Percentiles rank a stretch among this genome's conserved stretches.
Evolutionary conservation across 495 filamentous ascomycete genomes (phyloP).

Genomic region (Podospora pseudocomata): DNA sequence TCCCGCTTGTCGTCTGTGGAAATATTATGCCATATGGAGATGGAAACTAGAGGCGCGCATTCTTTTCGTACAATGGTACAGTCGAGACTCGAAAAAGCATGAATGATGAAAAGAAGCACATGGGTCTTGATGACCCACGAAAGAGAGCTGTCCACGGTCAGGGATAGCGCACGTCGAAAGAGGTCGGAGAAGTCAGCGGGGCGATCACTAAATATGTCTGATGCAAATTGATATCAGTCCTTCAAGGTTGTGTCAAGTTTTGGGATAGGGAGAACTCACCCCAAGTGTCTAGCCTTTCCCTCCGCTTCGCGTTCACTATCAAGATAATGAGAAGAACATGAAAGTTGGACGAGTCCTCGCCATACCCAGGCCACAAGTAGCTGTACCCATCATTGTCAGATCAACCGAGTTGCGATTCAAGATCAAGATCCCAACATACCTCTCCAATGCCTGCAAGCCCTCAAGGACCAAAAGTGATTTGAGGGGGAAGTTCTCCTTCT

Average conservation of each 20-base stretch:
- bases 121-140: conserved; percentile 68
- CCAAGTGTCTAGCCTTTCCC: conserved; percentile 87
- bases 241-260: background rate
- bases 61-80: conserved; percentile 87
- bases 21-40: conserved; percentile 92
- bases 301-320: conserved; percentile 81
- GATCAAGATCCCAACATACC: conserved; percentile 42
- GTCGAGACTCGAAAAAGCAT: conserved; percentile 91
- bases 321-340: conserved; percentile 82
- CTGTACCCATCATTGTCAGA: conserved; percentile 41
- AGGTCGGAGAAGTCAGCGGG: conserved; percentile 82
- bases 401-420: background rate
- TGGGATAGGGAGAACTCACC: conserved; percentile 22
- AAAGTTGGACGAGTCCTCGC: conserved; percentile 82
- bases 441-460: conserved; percentile 86
- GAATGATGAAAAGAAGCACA: conserved; percentile 80
- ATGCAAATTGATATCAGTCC: background rate
- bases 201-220: conserved; percentile 67
- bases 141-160: conserved; percentile 78
- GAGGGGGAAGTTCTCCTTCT: conserved; percentile 72
- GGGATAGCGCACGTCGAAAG: conserved; percentile 84
- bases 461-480: conserved; percentile 79
- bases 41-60: conserved; percentile 90
- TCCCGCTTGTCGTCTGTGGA: conserved; percentile 66
- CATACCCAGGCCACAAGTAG: conserved; percentile 92